Base-by-base conservation (phyloP, 768 basidiomycete genomes). In the Termitomyces sp. region DNA sequence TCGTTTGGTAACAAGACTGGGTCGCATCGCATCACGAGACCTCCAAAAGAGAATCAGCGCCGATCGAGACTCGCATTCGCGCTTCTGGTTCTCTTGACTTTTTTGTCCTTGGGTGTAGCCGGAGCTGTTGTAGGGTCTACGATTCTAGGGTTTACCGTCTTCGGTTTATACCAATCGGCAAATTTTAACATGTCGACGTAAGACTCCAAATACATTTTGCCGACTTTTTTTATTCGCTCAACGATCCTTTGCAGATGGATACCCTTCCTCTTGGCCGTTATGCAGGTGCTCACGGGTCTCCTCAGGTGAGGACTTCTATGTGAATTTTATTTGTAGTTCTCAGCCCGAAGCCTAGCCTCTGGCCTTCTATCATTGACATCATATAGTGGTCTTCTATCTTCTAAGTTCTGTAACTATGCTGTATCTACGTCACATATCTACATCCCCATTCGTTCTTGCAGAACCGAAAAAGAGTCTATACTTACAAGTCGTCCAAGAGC, bases 101-200 rank as follows among this genome's bases (percentile, higher is more conserved):
- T 80, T 57, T 56, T 79, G 12, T 55, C 66, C 3, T 53, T 77
- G 48, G 73, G 79, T 53, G 60, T 81, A 7, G 76, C 76, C 43
- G 79, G 79, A 0, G 76, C 80, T 4, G 73, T 78, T 12, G 64
- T 79, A n/a, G 73, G 76, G 27, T 77, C 79, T 12, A 77, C 76
- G 4, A 69, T 82, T 6, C 59, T 80, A 36, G 78, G 79, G 1
- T 78, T 77, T 55, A 66, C 72, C n/a, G 66, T 74, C n/a, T 72
- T 72, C 36, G 79, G 75, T 10, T 59, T 83, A 34, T 83, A 72
- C 65, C 71, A 71, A 55, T 72, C 79, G 0, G 79, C 67, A 16
- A 63, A 72, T 46, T 81, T 77, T 47, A 72, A 78, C 53, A 79
- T 83, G 76, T 81, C 79, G 22, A 81, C 80, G 76, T 81, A 63